Base-by-base conservation (phyloP, 495 filamentous ascomycete genomes). In the Penicillium samsonianum region DNA sequence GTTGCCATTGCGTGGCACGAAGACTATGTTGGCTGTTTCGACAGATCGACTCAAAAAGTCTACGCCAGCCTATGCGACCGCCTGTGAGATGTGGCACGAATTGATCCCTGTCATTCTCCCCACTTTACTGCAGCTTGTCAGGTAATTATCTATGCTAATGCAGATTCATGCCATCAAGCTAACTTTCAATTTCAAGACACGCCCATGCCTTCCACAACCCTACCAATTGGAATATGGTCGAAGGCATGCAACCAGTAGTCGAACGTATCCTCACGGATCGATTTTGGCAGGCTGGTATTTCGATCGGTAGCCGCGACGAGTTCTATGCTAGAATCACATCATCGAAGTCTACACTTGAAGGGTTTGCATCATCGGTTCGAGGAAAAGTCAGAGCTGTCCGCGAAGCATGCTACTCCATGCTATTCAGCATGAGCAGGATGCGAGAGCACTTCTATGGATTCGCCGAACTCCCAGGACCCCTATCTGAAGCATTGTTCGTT, bases 271-370 rank as follows among this genome's bases (percentile, higher is more conserved):
- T 99, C 17, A 96, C 91, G 2, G 94, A 99, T 74, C 88, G 94
- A 23, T 98, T 99, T 67, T 99, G 94, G 94, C 94, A 99, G 81
- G 89, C 93, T 16, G 94, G 94, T 16, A 99, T 99, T 40, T 97
- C 94, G 0, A 89, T 82, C 60, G 94, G 96, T 25, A 97, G 89
- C 62, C 88, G 91, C 63, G 94, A 98, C 50, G 91, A 96, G 33
- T 99, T 99, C 67, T 98, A 96, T 71, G 90, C 94, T 41, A 83
- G 87, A 41, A 92, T 99, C 30, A 86, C 87, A 10, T 86, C 88
- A 23, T 97, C 96, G 35, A 94, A 90, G 73, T 80, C 82, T 44
- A 96, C 92, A 0, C 80, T 96, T 38, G 94, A 99, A 73, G 94
- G 94, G 0, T 88, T 98, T 51, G 95, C 92, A 8, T 98, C 95